phyloP scores from a whole-genome alignment of 352 stramenopile species.

The Globisporangium canariense region DNA sequence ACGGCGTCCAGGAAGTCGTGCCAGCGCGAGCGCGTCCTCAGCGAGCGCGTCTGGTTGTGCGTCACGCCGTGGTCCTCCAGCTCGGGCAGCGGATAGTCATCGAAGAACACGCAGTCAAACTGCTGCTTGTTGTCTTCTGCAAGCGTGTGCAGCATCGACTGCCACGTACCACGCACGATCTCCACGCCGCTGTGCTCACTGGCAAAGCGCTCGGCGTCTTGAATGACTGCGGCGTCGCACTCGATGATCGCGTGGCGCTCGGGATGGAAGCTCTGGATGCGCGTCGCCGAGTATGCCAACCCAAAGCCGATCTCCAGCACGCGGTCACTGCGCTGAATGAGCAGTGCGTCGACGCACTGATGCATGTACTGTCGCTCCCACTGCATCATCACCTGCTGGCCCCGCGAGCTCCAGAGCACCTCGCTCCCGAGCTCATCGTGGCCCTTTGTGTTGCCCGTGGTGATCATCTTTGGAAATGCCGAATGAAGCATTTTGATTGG shows the following conservation, averaged over 20 bases:
- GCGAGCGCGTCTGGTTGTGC: constrained; percentile 12
- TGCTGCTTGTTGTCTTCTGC: neutral
- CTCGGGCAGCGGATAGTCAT: constrained; percentile 75
- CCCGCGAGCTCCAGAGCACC: constrained; percentile 61
- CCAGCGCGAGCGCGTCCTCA: constrained; percentile 43
- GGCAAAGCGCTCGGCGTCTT: constrained; percentile 45
- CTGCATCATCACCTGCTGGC: constrained; percentile 88
- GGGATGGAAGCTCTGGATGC: constrained; percentile 58
- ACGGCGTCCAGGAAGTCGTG: constrained; percentile 63
- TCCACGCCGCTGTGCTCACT: constrained; percentile 27
- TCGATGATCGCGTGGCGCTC: constrained; percentile 74
- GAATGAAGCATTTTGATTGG: neutral
- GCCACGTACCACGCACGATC: constrained; percentile 68
- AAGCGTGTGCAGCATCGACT: constrained; percentile 46
- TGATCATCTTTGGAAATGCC: constrained; percentile 24
- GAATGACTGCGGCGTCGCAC: constrained; percentile 61
- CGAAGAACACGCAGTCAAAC: constrained; percentile 83
- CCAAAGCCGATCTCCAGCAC: constrained; percentile 89
- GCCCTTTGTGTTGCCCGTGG: constrained; percentile 38
- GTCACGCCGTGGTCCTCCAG: constrained; percentile 25
- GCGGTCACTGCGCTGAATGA: constrained; percentile 33
- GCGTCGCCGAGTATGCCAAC: constrained; percentile 72
- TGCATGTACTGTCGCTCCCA: constrained; percentile 87
- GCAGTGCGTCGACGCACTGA: constrained; percentile 57
- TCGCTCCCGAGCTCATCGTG: constrained; percentile 39